Conservation (phyloP, 805 yeast genomes). For the Yarrowia hollandica region DNA sequence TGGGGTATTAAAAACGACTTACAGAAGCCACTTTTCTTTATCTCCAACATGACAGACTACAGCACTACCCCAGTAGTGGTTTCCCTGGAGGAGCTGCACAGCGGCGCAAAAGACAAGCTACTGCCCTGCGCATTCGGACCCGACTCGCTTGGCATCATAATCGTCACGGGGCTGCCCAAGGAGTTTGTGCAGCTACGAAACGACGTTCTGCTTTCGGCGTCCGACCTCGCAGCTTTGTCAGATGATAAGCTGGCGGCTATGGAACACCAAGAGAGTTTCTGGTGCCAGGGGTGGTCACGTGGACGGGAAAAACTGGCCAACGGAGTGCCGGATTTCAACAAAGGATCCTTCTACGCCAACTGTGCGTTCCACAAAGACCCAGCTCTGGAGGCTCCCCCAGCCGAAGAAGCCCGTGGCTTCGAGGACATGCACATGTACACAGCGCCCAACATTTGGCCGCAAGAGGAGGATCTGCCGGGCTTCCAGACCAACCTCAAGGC, state of each 20-base stretch:
- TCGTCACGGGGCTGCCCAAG: slow-evolving; percentile 48
- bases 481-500: slow-evolving; percentile 33
- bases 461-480: slow-evolving; percentile 34
- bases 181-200: slow-evolving; percentile 45
- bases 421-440: slow-evolving; percentile 48
- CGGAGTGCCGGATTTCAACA: slow-evolving; percentile 51
- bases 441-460: slow-evolving; percentile 56
- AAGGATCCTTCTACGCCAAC: slow-evolving; percentile 60
- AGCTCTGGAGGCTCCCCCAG: slow-evolving; percentile 49
- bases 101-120: slow-evolving; percentile 41
- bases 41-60: slow-evolving; percentile 21
- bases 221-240: slow-evolving; percentile 47
- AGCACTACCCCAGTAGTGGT: slow-evolving; percentile 32
- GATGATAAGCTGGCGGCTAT: slow-evolving; percentile 42
- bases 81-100: slow-evolving; percentile 31
- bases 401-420: slow-evolving; percentile 37
- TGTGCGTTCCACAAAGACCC: slow-evolving; percentile 54
- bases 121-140: slow-evolving; percentile 55
- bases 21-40: no score
- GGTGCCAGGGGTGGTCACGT: slow-evolving; percentile 62
- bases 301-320: slow-evolving; percentile 53
- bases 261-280: slow-evolving; percentile 52
- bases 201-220: slow-evolving; percentile 48
- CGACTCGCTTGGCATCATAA: slow-evolving; percentile 55
- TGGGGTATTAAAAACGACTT: not conserved